Evolutionary conservation across 306 rosid species (phyloP).

Genomic region (Cyclanthera cordifolia): DNA sequence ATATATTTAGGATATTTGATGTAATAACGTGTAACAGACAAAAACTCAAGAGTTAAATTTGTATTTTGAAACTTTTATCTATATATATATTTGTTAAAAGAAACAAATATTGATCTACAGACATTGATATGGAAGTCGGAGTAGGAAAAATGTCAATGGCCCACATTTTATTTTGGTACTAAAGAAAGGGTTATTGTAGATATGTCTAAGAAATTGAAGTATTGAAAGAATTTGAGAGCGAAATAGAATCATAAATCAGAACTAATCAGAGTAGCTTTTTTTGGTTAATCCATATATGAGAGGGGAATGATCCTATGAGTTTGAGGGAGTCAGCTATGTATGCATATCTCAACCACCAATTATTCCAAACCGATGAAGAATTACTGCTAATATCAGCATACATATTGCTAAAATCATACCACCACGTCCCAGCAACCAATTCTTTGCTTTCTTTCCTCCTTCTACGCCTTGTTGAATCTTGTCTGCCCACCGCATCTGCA

Average conservation of each 20-base stretch:
- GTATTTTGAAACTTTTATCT: too few relatives aligned
- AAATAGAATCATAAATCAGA: background rate
- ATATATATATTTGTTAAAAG: too few relatives aligned
- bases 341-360: slow-evolving; percentile 44
- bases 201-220: background rate
- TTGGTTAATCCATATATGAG: background rate
- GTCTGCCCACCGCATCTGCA: slow-evolving; percentile 88
- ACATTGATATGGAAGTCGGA: too few relatives aligned
- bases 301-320: background rate
- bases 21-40: too few relatives aligned
- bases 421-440: slow-evolving; percentile 70
- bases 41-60: too few relatives aligned
- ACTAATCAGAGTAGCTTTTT: background rate
- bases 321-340: background rate
- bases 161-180: too few relatives aligned
- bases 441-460: slow-evolving; percentile 69
- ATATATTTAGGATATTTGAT: too few relatives aligned
- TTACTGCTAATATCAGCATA: slow-evolving; percentile 74
- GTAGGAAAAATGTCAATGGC: too few relatives aligned
- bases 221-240: background rate
- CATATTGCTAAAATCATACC: slow-evolving; percentile 68
- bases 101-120: too few relatives aligned
- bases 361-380: slow-evolving; percentile 73
- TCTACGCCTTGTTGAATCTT: slow-evolving; percentile 73
- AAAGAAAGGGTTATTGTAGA: too few relatives aligned